These are phyloP conservation scores for Darksidea phi DNA, from an alignment of 495 filamentous ascomycete species.

Conservation along the genomic window DNA sequence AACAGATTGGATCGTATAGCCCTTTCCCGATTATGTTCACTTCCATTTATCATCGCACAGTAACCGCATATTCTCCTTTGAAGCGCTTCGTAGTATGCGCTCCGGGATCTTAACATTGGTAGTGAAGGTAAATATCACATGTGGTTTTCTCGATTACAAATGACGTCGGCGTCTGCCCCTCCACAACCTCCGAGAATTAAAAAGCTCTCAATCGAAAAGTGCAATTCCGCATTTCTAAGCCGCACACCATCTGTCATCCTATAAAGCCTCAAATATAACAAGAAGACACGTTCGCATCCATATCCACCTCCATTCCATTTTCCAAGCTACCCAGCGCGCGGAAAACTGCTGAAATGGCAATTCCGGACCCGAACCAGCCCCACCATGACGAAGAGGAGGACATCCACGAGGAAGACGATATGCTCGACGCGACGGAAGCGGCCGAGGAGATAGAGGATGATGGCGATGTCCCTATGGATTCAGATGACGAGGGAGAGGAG, in stretches of 20 bases:
- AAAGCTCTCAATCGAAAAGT: slow-evolving; percentile 22
- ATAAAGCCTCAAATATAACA: neutral
- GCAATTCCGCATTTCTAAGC: slow-evolving; percentile 25
- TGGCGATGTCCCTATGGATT: slow-evolving; percentile 51
- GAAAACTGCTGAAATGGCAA: slow-evolving; percentile 2
- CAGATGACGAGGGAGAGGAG: slow-evolving; percentile 61
- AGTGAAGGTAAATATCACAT: no score
- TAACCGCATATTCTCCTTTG: no score
- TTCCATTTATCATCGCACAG: no score
- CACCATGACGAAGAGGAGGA: slow-evolving; percentile 24
- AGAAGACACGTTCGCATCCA: no score
- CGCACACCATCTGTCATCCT: neutral
- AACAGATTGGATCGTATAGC: no score
- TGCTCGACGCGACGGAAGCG: slow-evolving; percentile 45
- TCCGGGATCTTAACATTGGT: no score
- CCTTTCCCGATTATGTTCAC: no score
- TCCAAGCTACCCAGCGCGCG: no score
- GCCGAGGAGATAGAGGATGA: slow-evolving; percentile 45
- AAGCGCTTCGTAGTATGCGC: no score
- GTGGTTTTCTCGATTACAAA: slow-evolving; percentile 5
- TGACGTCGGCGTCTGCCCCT: slow-evolving; percentile 27
- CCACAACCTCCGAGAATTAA: slow-evolving; percentile 23
- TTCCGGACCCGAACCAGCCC: slow-evolving; percentile 32
- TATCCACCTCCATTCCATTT: no score
- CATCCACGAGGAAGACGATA: slow-evolving; percentile 42